Base-by-base conservation (phyloP, 164 flowering plant species). In the Liriodendron chinense region DNA sequence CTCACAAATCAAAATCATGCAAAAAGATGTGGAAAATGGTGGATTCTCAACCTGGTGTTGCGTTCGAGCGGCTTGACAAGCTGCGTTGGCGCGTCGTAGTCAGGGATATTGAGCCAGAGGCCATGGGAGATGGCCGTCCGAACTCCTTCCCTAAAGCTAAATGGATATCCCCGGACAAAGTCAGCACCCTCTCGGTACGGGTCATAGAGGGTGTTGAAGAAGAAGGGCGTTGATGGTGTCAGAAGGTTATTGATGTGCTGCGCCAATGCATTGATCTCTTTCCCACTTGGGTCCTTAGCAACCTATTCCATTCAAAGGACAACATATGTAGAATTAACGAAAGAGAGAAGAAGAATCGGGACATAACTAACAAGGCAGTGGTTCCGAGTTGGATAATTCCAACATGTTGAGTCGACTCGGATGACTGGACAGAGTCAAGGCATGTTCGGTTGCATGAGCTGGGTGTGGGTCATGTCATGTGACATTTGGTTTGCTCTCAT, bases 81-180 rank as follows among this genome's bases (percentile, higher is more conserved):
- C 80, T 88, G 91, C 25, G 91, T 88, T 7, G 91, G 91, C 10
- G 91, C 91, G 57, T 88, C 91, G 61, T 88, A 88, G 77, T 88
- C 89, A 56, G 91, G 91, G 70, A 88, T 86, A 82, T 86, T 86
- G 81, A 88, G 88, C 89, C 89, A 85, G 28, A 86, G 79, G 0
- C 89, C 89, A 72, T 86, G 87, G 26, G 89, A 84, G 7, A 86
- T 77, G 23, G 86, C 88, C 6, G 90, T 87, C 12, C 85, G 83
- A 1, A 63, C 89, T 56, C 90, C 90, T 69, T 84, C 86, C 65
- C 90, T 76, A 68, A 84, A 47, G 74, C 90, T 87, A 56, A 86
- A 86, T 2, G 89, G 89, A 75, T 84, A 86, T 7, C 89, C 89
- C 1, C 89, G 70, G 0, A 86, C 89, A 53, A 86, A 86, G 53